Base-by-base conservation (phyloP, 805 yeast genomes). In the Wickerhamomyces hampshirensis region DNA sequence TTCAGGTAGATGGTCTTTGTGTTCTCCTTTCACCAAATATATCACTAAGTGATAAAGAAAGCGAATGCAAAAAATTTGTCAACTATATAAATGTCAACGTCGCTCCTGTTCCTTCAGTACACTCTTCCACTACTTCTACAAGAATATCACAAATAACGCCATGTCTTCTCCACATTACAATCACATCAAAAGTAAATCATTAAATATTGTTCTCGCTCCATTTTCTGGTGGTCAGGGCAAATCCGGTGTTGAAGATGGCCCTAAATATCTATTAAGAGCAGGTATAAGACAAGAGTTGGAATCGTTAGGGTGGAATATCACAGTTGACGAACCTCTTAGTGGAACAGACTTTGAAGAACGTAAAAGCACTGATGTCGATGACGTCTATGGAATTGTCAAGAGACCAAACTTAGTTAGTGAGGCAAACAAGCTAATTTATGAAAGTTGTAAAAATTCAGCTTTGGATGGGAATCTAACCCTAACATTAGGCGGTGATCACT, bases 221-320 rank as follows among this genome's bases (percentile, higher is more conserved):
- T 93, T 91, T 62, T 77, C 88, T 26, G 98, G 97, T 17, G 98
- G 98, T 43, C 98, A 91, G 61, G 89, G 87, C 28, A 85, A 86
- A 55, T 73, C 79, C 17, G 98, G 98, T 45, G 97, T 91, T 27
- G 98, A 91, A 55, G 72, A 77, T 34, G 98, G 97, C 24, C 98
- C 98, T n/a, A 73, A 78, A 41, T 82, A 76, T 59, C 66, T 91
- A 46, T 59, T 88, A 31, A 72, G 81, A 43, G 73, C 76, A 36
- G 96, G 96, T 4, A 67, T 91, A 40, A 66, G 73, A 42, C 46
- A 67, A 18, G 83, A 84, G 51, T 56, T 91, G 37, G 62, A 73
- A 43, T 63, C 66, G 2, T 67, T 91, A 32, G 94, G 91, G 16
- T 91, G 96, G 96, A 57, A 66, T 11, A 68, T 77, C 12, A 43